phyloP scores from a whole-genome alignment of 306 rosid species.

The Lagenaria siceraria region DNA sequence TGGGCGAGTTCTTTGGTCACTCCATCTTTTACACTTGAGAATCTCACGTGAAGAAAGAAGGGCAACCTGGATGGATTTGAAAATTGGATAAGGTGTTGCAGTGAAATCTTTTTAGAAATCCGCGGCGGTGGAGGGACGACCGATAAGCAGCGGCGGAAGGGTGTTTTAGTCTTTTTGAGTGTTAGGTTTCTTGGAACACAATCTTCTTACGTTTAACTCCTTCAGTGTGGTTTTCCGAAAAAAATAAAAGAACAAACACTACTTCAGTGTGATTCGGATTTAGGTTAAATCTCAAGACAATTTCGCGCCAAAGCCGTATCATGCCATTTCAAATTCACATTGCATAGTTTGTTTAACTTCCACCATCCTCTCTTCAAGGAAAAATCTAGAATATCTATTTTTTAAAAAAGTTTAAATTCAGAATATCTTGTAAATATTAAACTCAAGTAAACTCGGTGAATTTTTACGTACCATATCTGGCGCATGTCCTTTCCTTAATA shows the following conservation, averaged over 20 bases:
- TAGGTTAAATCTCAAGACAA: background rate
- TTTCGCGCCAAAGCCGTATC: background rate
- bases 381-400: background rate
- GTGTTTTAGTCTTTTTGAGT: background rate
- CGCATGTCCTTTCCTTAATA: no score
- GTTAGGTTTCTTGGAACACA: background rate
- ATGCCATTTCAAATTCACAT: background rate
- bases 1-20: background rate
- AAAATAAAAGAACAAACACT: no score
- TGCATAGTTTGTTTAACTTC: background rate
- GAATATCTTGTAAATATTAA: background rate
- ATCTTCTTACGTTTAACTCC: background rate
- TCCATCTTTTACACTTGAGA: background rate
- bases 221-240: no score
- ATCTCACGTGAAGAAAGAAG: background rate
- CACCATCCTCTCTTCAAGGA: background rate
- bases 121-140: background rate
- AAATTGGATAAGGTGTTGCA: background rate
- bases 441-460: background rate
- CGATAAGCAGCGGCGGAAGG: background rate
- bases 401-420: no score
- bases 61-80: background rate
- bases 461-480: background rate
- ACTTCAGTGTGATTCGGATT: background rate
- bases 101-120: background rate